Conservation (phyloP, 169 alveolate genomes). For the Eimeria falciformis region DNA sequence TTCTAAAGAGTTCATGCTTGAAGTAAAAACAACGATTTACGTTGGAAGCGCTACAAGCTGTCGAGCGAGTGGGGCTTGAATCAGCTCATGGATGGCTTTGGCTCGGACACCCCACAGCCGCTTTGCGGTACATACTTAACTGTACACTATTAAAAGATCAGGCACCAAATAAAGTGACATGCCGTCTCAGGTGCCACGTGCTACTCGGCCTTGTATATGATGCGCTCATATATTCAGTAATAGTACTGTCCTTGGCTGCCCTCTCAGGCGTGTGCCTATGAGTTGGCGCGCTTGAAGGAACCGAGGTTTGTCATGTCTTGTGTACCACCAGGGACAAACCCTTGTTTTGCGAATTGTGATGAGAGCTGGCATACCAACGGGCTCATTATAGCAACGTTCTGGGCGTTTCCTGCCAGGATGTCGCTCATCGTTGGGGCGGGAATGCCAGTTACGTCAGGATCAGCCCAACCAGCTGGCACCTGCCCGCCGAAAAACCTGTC, state of each 20-base stretch:
- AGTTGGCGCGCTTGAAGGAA: conserved; percentile 55
- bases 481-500: conserved; percentile 84
- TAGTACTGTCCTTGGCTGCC: too few relatives aligned
- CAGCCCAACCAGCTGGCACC: conserved; percentile 88
- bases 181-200: too few relatives aligned
- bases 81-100: conserved; percentile 15
- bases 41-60: not conserved
- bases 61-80: not conserved
- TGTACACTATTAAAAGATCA: conserved; percentile 18
- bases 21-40: not conserved
- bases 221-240: too few relatives aligned
- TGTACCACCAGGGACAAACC: conserved; percentile 65
- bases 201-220: too few relatives aligned
- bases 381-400: conserved; percentile 75
- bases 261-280: conserved; percentile 45
- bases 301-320: conserved; percentile 58
- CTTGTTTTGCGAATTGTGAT: conserved; percentile 72
- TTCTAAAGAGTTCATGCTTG: not conserved
- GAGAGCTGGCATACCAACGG: conserved; percentile 76
- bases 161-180: too few relatives aligned
- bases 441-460: conserved; percentile 90
- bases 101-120: not conserved
- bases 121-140: conserved; percentile 33
- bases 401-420: conserved; percentile 86
- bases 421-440: conserved; percentile 91